Conservation (phyloP, 306 rosid genomes). For the Glycine latifolia region DNA sequence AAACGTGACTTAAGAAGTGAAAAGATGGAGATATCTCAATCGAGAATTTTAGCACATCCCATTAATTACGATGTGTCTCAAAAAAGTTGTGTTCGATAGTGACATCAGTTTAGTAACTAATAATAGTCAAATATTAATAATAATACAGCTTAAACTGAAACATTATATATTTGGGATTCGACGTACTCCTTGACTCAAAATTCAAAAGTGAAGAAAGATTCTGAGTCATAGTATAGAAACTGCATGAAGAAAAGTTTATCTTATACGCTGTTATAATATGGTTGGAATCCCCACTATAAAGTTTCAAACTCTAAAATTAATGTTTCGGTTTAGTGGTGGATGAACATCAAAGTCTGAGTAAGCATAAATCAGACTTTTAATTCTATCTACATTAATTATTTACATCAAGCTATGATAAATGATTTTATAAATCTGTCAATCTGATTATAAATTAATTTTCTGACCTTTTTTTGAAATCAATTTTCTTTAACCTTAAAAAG, state of each 20-base stretch:
- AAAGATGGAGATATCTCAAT: slow-evolving; percentile 29
- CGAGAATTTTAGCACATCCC: slow-evolving; percentile 47
- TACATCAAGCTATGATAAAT: background rate
- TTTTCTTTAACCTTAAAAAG: background rate
- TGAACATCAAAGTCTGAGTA: background rate
- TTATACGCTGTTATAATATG: background rate
- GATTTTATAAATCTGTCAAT: background rate
- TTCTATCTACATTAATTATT: background rate
- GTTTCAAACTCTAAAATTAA: background rate
- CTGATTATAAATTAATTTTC: background rate
- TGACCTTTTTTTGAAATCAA: too few species aligned
- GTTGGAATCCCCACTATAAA: background rate
- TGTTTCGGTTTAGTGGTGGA: background rate
- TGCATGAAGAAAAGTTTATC: background rate
- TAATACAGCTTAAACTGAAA: slow-evolving; percentile 3
- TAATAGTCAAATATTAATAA: background rate
- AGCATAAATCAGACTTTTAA: background rate
- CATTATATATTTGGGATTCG: background rate
- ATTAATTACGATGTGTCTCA: slow-evolving; percentile 27
- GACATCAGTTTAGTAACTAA: background rate
- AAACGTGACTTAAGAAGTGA: background rate
- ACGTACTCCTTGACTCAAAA: background rate
- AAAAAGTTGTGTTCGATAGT: background rate
- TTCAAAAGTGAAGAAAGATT: background rate
- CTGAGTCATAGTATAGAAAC: background rate